Conservation (phyloP, 2,329 filamentous ascomycete species). For the Truncatella angustata region DNA sequence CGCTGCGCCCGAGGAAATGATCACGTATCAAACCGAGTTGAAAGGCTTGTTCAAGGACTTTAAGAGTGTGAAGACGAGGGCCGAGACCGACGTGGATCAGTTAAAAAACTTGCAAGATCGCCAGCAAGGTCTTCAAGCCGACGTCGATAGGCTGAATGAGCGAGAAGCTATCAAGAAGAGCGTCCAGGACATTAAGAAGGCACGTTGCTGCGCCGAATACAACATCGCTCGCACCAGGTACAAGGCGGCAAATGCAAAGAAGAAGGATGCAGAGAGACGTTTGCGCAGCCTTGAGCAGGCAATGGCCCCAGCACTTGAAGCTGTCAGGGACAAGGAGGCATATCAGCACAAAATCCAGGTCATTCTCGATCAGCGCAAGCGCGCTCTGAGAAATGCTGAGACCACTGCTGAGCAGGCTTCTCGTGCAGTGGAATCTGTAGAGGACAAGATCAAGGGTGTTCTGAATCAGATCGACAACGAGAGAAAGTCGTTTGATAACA, state of each 20-base stretch:
- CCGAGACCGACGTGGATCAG: slow-evolving; percentile 58
- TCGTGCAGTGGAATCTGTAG: slow-evolving; percentile 28
- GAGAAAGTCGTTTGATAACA: slow-evolving; percentile 44
- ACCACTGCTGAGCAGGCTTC: slow-evolving; percentile 43
- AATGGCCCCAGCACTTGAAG: slow-evolving; percentile 65
- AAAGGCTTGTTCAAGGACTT: slow-evolving; percentile 69
- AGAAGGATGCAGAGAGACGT: slow-evolving; percentile 53
- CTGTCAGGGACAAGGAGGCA: slow-evolving; percentile 65
- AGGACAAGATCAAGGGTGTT: slow-evolving; percentile 43
- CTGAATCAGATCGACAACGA: slow-evolving; percentile 49
- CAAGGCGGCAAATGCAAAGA: slow-evolving; percentile 52
- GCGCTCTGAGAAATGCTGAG: slow-evolving; percentile 54
- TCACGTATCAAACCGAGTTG: slow-evolving; percentile 72
- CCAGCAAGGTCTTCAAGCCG: slow-evolving; percentile 71
- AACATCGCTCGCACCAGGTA: slow-evolving; percentile 48
- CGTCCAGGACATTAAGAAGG: slow-evolving; percentile 63
- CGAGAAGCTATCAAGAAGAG: slow-evolving; percentile 65
- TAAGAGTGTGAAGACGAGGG: slow-evolving; percentile 59
- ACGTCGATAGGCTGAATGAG: slow-evolving; percentile 81
- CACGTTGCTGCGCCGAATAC: slow-evolving; percentile 66
- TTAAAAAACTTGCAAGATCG: slow-evolving; percentile 68
- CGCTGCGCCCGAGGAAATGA: slow-evolving; percentile 78
- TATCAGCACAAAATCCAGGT: slow-evolving; percentile 61
- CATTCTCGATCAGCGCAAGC: slow-evolving; percentile 54
- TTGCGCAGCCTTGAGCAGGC: slow-evolving; percentile 58